These are phyloP conservation scores for Cymbomonas tetramitiformis DNA, from an alignment of 139 green algal species.

Conservation along the genomic window DNA sequence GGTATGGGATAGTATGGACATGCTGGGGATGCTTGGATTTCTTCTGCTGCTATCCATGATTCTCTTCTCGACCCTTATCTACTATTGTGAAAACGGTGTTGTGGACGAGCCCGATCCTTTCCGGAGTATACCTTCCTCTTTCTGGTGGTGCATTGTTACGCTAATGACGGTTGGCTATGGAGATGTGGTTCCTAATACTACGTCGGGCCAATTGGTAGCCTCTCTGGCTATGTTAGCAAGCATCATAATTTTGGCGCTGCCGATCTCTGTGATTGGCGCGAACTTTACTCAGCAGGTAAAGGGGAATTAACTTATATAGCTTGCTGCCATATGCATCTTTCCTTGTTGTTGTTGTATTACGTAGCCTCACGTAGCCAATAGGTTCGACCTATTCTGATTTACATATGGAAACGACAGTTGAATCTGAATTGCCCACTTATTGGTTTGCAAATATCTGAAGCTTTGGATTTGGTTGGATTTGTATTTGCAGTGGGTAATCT, in stretches of 20 bases:
- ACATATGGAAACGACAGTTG: too few relatives aligned
- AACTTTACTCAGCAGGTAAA: constrained; percentile 31
- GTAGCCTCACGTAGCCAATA: too few relatives aligned
- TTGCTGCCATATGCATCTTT: too few relatives aligned
- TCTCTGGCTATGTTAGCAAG: constrained; percentile 19
- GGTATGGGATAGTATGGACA: too few relatives aligned
- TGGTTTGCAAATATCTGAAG: too few relatives aligned
- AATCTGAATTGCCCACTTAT: too few relatives aligned
- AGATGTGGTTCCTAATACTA: constrained; percentile 20
- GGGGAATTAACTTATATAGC: too few relatives aligned
- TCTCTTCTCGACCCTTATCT: constrained; percentile 27
- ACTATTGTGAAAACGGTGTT: constrained; percentile 25
- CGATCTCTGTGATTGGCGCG: constrained; percentile 29
- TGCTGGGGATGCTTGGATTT: constrained; percentile 28
- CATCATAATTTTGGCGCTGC: constrained; percentile 30
- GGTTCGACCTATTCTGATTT: too few relatives aligned
- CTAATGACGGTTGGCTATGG: constrained; percentile 36
- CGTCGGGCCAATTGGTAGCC: constrained; percentile 19
- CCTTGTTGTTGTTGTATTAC: too few relatives aligned
- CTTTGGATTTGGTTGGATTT: too few relatives aligned
- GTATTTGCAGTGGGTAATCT: too few relatives aligned
- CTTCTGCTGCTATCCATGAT: constrained; percentile 23
- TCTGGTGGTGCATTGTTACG: constrained; percentile 34
- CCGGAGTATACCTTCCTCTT: constrained; percentile 17
- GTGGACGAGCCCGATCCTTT: constrained; percentile 18